Conservation (phyloP, 208 protist genomes). For the Trypanosoma mega region DNA sequence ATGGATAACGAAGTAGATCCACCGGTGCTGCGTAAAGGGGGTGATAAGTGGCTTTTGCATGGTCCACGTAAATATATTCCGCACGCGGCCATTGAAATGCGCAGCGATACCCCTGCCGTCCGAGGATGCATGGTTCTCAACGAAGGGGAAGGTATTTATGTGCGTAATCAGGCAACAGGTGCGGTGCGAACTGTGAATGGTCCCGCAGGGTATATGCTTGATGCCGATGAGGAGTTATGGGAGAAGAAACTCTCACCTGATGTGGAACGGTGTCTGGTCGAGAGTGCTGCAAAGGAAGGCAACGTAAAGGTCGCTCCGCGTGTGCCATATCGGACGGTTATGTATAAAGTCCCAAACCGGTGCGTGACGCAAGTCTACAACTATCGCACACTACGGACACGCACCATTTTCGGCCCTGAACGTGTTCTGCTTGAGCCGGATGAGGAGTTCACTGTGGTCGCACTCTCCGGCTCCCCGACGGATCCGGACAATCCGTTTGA, state of each 20-base stretch:
- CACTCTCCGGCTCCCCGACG: conserved; percentile 85
- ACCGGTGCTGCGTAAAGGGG: conserved; percentile 48
- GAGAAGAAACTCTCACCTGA: conserved; percentile 66
- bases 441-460: conserved; percentile 85
- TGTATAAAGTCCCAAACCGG: conserved; percentile 93
- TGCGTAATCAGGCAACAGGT: conserved; percentile 68
- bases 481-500: conserved; percentile 76
- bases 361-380: conserved; percentile 96
- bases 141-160: conserved; percentile 82
- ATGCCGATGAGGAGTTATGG: conserved; percentile 79
- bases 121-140: conserved; percentile 50
- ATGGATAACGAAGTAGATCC: conserved; percentile 32
- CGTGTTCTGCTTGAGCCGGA: conserved; percentile 77
- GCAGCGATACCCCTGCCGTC: conserved; percentile 42
- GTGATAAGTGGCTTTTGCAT: conserved; percentile 89
- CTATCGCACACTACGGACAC: conserved; percentile 85
- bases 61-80: conserved; percentile 87
- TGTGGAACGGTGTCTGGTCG: conserved; percentile 49
- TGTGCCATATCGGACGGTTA: conserved; percentile 83
- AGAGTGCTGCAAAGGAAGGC: too few relatives aligned
- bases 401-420: conserved; percentile 84
- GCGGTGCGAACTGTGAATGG: conserved; percentile 68
- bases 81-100: conserved; percentile 34
- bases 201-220: conserved; percentile 72
- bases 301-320: conserved; percentile 27